phyloP scores from a whole-genome alignment of 2,329 filamentous ascomycete species.

The Pleoardoris graminearum region DNA sequence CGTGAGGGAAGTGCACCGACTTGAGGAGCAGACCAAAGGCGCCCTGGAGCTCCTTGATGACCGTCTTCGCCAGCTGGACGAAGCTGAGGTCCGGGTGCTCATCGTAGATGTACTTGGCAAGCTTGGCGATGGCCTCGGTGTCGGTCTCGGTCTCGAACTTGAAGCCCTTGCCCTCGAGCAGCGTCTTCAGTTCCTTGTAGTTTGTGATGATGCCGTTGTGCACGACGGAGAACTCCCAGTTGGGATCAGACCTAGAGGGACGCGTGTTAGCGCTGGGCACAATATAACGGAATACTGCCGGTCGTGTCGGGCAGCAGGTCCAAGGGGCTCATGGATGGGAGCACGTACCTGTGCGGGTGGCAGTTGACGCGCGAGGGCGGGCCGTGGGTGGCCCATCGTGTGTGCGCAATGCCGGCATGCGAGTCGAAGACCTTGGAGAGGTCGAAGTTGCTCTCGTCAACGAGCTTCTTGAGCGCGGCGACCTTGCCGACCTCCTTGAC shows the following conservation, averaged over 20 bases:
- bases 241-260: conserved; percentile 75
- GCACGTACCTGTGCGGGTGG: conserved; percentile 86
- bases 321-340: too few species aligned
- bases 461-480: conserved; percentile 90
- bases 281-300: conserved; percentile 10
- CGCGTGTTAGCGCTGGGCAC: conserved; percentile 23
- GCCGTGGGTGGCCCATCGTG: conserved; percentile 97
- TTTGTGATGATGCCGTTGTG: conserved; percentile 99
- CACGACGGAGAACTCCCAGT: conserved; percentile 94
- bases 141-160: conserved; percentile 99
- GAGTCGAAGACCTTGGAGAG: conserved; percentile 94
- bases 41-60: conserved; percentile 97
- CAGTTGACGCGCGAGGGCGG: conserved; percentile 93
- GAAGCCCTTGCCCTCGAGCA: conserved; percentile 93
- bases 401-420: conserved; percentile 98
- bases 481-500: conserved; percentile 99
- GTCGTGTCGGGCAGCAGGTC: not conserved
- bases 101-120: conserved; percentile 97
- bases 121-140: conserved; percentile 98
- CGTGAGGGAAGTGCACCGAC: conserved; percentile 97
- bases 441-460: conserved; percentile 81
- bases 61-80: conserved; percentile 93
- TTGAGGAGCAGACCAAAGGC: conserved; percentile 97
- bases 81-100: conserved; percentile 93
- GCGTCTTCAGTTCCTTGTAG: conserved; percentile 98